Base-by-base conservation (phyloP, 805 yeast species). In the Candida chilensis region DNA sequence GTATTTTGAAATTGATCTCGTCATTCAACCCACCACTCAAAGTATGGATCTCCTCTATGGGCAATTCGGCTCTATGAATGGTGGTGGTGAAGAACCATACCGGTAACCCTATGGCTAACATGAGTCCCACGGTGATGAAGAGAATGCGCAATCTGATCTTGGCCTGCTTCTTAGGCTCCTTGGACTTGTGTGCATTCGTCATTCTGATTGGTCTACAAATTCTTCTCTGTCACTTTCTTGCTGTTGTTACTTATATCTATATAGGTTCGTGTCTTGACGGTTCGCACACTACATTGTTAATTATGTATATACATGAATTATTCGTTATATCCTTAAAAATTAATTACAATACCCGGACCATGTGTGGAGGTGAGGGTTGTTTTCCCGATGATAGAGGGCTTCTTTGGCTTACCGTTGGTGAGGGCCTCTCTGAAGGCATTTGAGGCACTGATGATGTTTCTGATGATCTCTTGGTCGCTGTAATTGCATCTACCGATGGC, bases 401-500 rank as follows among this genome's bases (percentile, higher is more conserved):
- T 79, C 52, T 78, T 81, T 18, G 78, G 56, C 37, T 76, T 74
- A 21, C 75, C 72, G n/a, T 62, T 62, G 26, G 65, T 57, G 19
- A 73, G 56, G 10, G 73, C 67, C 28, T 66, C 64, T 35, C 60
- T 61, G 26, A 86, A 61, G 7, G 86, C 79, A 20, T 67, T 60
- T 13, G 80, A 69, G 2, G 84, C 80, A 4, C 80, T 77, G 26
- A 71, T 56, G 31, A 87, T 64, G 52, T 88, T 88, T 34, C 70
- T 67, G 26, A 84, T 57, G 31, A 87, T 68, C 47, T 88, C 87
- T 34, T 67, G 63, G 51, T 88, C 96, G 14, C 79, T 60, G 60
- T 86, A 85, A 41, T 71, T 71, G 40, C 85, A 79, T 47, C 79
- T 76, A 3, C 85, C 96, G 17, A 88, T 70, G 4, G 90, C 77